Conservation (phyloP, 805 yeast genomes). For the Saturnispora quitensis region DNA sequence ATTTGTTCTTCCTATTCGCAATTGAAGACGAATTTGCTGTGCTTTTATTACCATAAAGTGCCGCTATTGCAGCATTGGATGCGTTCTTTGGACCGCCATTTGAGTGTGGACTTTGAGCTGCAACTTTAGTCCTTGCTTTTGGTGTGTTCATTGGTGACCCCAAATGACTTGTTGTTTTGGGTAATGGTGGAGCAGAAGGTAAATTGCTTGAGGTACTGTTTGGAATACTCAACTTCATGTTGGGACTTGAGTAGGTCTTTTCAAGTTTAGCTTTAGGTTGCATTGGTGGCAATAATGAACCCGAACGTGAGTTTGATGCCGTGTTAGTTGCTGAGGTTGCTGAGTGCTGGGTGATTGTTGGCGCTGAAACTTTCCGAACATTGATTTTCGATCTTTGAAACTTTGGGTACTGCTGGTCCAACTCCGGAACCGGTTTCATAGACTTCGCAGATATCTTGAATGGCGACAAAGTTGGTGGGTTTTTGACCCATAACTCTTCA, state of each 20-base stretch:
- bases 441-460: slow-evolving; percentile 69
- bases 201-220: neutral
- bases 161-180: neutral
- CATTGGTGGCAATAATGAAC: neutral
- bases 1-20: neutral
- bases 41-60: slow-evolving; percentile 4
- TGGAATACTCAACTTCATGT: neutral
- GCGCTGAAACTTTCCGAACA: slow-evolving; percentile 2
- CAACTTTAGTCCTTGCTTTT: neutral
- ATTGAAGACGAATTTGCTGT: neutral
- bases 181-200: slow-evolving; percentile 1
- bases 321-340: neutral
- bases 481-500: slow-evolving; percentile 45
- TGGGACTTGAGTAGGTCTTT: slow-evolving; percentile 1
- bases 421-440: slow-evolving; percentile 65
- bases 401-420: slow-evolving; percentile 23
- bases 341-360: neutral
- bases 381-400: slow-evolving; percentile 8
- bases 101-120: neutral
- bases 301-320: slow-evolving; percentile 7
- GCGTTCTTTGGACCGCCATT: slow-evolving; percentile 2
- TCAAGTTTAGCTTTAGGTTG: neutral
- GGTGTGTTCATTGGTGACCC: neutral
- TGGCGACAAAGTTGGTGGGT: slow-evolving; percentile 62
- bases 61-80: slow-evolving; percentile 6